phyloP scores from a whole-genome alignment of 768 basidiomycete genomes.

The Naganishia friedmannii region DNA sequence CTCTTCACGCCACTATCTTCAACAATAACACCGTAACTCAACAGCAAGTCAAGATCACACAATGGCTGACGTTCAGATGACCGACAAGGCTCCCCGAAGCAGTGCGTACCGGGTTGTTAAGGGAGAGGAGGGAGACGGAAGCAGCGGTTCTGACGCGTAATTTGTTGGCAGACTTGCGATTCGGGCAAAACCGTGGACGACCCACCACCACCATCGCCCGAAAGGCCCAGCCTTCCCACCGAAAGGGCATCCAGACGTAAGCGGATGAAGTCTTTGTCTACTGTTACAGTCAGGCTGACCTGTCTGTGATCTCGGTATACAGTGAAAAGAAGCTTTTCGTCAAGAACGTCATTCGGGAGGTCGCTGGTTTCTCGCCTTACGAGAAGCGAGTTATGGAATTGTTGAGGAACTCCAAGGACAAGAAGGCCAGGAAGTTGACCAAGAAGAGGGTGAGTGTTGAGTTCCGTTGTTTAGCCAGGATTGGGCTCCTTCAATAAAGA shows the following conservation, averaged over 20 bases:
- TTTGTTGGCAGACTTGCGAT: slow-evolving; percentile 65
- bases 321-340: slow-evolving; percentile 85
- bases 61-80: slow-evolving; percentile 26
- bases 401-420: slow-evolving; percentile 98
- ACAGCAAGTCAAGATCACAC: slow-evolving; percentile 21
- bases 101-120: slow-evolving; percentile 6
- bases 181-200: slow-evolving; percentile 82
- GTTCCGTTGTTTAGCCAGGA: not conserved
- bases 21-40: not conserved
- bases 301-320: not conserved
- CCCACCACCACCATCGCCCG: slow-evolving; percentile 80
- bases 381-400: slow-evolving; percentile 97
- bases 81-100: slow-evolving; percentile 27
- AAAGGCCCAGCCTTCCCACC: slow-evolving; percentile 73
- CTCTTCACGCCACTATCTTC: not conserved
- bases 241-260: slow-evolving; percentile 80
- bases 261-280: not conserved
- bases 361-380: slow-evolving; percentile 94
- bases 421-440: slow-evolving; percentile 97
- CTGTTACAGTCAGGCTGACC: not conserved
- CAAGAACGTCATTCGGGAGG: slow-evolving; percentile 89
- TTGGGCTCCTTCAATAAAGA: not conserved
- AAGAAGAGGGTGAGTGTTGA: slow-evolving; percentile 87
- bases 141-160: not conserved
- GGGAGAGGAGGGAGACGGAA: not conserved